These are phyloP conservation scores for Samsoniella hepiali DNA, from an alignment of 2,329 filamentous ascomycete genomes.

Conservation along the genomic window DNA sequence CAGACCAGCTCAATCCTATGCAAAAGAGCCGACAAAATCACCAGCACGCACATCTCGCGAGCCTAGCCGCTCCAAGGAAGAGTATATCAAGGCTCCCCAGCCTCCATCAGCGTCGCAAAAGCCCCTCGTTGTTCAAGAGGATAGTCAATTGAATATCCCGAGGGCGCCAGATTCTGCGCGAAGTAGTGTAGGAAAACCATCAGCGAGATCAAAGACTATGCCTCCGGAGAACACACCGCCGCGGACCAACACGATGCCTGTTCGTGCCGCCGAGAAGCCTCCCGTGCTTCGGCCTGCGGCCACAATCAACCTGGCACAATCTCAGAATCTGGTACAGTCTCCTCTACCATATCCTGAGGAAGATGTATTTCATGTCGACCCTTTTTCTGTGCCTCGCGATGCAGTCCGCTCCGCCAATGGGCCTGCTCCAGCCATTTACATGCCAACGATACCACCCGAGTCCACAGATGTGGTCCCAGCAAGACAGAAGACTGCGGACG, in stretches of 20 bases:
- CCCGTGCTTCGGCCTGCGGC: conserved; percentile 5
- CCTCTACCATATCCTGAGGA: conserved; percentile 40
- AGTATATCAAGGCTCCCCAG: conserved; percentile 32
- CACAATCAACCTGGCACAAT: conserved; percentile 3
- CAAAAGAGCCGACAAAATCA: conserved; percentile 15
- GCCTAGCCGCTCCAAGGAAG: conserved; percentile 41
- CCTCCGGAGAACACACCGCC: conserved; percentile 6
- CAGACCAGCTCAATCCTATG: background rate
- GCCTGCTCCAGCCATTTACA: conserved; percentile 22
- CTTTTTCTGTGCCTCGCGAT: conserved; percentile 22
- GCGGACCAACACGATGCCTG: conserved; percentile 14
- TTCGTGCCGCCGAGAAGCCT: conserved; percentile 14
- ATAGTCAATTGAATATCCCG: conserved; percentile 22
- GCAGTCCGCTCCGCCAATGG: conserved; percentile 10
- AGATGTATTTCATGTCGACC: conserved; percentile 25
- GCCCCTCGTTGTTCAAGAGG: conserved; percentile 36
- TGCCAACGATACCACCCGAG: conserved; percentile 25
- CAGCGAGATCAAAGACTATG: background rate
- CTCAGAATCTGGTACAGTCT: conserved; percentile 18
- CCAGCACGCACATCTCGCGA: conserved; percentile 26
- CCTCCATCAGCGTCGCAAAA: conserved; percentile 32
- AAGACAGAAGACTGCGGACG: background rate
- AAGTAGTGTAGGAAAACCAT: background rate
- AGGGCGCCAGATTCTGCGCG: background rate
- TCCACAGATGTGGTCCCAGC: background rate